Conservation (phyloP, 2,329 filamentous ascomycete species). For the Pestalotiopsis sp. region DNA sequence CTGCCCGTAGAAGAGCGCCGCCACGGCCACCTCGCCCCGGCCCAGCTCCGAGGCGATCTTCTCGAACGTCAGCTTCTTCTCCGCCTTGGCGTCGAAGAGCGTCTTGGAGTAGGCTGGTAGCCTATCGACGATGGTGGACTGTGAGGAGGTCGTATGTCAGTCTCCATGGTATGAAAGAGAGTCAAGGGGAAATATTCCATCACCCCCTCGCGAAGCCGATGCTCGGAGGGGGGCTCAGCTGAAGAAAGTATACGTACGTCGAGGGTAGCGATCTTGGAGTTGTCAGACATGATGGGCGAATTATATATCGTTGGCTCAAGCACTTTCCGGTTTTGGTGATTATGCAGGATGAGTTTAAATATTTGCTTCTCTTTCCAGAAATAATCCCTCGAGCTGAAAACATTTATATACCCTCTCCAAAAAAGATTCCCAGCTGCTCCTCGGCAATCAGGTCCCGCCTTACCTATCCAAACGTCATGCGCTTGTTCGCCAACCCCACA, state of each 20-base stretch:
- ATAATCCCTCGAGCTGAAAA: not conserved
- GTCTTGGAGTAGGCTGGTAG: constrained; percentile 72
- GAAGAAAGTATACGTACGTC: constrained; percentile 26
- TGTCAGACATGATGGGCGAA: constrained; percentile 9
- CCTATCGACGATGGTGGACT: constrained; percentile 68
- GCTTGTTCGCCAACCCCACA: constrained; percentile 9
- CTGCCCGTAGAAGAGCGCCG: constrained; percentile 90
- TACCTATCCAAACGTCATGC: constrained; percentile 2
- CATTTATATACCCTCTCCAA: not conserved
- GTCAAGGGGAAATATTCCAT: not conserved
- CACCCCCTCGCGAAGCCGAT: not conserved
- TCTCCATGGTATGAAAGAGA: not conserved
- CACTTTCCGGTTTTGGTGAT: not conserved
- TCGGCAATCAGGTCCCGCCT: not conserved
- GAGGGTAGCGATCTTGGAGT: constrained; percentile 28
- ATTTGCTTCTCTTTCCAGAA: not conserved
- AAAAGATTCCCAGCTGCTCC: not conserved
- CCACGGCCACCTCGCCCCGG: constrained; percentile 81
- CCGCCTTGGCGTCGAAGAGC: constrained; percentile 81
- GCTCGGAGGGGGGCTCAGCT: not conserved
- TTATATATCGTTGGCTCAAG: not conserved
- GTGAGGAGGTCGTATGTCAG: constrained; percentile 13
- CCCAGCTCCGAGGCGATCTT: constrained; percentile 73
- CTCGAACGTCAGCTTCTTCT: constrained; percentile 77
- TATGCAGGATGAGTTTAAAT: not conserved